Base-by-base conservation (phyloP, 768 basidiomycete species). In the Termitomyces sp. region DNA sequence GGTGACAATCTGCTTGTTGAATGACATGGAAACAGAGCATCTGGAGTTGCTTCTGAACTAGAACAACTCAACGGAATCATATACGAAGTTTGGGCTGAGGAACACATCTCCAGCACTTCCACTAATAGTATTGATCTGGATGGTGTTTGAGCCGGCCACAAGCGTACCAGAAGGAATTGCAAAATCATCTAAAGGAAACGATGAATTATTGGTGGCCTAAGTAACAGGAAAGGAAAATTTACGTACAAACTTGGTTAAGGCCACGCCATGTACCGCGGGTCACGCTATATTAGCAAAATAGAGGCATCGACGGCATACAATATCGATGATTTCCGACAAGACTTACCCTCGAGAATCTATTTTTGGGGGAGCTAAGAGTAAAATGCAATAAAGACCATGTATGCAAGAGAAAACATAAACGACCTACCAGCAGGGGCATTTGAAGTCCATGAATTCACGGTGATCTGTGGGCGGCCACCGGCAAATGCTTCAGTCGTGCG, bases 211-310 rank as follows among this genome's bases (percentile, higher is more conserved):
- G 5, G 6, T 26, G 46, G 27, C 3, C n/a, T 10, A 41, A 18
- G 13, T 43, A 39, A 26, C 41, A 48, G 16, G 18, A 18, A 31
- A 39, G 5, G 18, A 36, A 29, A 31, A 46, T 37, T 10, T 61
- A 68, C 72, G 67, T 56, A 75, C 76, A 79, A 50, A 76, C 67
- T 71, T 76, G 70, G 53, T 78, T 79, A 29, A 75, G 43, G 14
- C 79, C 78, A 36, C 79, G 74, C 77, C 77, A 81, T 27, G 78
- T 80, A n/a, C 79, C 78, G 54, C 78, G 75, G 49, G 78, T 79
- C 37, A 81, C 74, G 49, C 77, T 75, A 47, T 20, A 50, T 75
- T 20, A 50, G 32, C 12, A 34, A 4, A 41, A 41, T 4, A 7
- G n/a, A 54, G 13, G n/a, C 29, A 51, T 32, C 5, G 62, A 22